Percentiles rank a stretch among this genome's conserved stretches.
These are phyloP conservation scores for Phytophthora foliorum DNA, from an alignment of 352 stramenopile species.

Conservation along the genomic window DNA sequence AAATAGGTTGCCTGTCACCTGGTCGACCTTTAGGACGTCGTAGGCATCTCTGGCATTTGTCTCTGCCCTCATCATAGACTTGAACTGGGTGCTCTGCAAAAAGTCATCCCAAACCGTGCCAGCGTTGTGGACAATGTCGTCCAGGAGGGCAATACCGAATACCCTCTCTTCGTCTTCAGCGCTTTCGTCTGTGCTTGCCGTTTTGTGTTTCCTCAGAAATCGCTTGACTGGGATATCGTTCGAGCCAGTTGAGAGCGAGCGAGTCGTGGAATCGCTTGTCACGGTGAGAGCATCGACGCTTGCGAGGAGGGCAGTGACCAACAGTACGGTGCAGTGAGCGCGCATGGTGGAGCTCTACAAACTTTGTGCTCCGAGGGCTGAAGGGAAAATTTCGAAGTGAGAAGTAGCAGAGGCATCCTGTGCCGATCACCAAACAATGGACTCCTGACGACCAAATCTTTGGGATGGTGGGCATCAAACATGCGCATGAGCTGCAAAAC, in stretches of 20 bases:
- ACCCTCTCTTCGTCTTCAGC: background rate
- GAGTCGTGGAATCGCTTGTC: background rate
- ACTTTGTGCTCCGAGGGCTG: too few relatives aligned
- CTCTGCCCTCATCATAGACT: background rate
- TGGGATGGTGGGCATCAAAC: too few relatives aligned
- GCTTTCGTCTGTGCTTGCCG: background rate
- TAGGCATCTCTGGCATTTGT: background rate
- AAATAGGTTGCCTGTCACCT: background rate
- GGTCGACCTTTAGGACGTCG: background rate
- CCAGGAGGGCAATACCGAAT: background rate
- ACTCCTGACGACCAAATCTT: too few relatives aligned
- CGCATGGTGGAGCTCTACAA: too few relatives aligned
- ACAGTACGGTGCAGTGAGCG: too few relatives aligned
- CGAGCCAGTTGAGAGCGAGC: background rate
- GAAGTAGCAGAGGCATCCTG: too few relatives aligned
- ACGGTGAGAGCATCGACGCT: background rate
- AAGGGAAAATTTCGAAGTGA: too few relatives aligned
- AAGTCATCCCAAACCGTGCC: too few relatives aligned
- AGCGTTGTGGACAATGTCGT: background rate
- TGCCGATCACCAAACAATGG: too few relatives aligned
- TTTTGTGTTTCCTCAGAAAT: background rate
- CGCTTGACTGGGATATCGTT: background rate
- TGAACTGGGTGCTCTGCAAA: too few relatives aligned
- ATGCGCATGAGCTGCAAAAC: too few relatives aligned
- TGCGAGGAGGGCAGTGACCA: background rate